A percentile compares a stretch with the other conserved stretches of the same genome.
Evolutionary conservation across 2,329 filamentous ascomycete species (phyloP).

Genomic region (Aspergillus terreus): DNA sequence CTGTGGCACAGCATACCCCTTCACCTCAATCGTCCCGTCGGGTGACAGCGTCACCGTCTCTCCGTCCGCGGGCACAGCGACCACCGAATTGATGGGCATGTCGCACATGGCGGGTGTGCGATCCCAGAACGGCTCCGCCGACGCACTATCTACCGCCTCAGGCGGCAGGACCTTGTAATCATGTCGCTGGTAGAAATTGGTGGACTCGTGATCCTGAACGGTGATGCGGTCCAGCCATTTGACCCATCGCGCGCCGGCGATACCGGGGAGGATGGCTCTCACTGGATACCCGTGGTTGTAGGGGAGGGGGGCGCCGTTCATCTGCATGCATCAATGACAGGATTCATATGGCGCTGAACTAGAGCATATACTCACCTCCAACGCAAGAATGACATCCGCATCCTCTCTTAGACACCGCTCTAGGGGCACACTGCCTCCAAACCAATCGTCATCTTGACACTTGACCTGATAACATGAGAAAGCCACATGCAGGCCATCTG

Average conservation of each 20-base stretch:
- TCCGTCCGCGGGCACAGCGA: constrained; percentile 46
- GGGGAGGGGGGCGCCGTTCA: constrained; percentile 39
- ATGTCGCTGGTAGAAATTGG: constrained; percentile 55
- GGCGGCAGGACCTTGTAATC: constrained; percentile 60
- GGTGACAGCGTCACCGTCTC: constrained; percentile 40
- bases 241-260: constrained; percentile 39
- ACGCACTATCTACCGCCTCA: constrained; percentile 45
- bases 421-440: constrained; percentile 54
- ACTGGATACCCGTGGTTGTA: constrained; percentile 45
- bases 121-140: constrained; percentile 53
- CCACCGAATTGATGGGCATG: constrained; percentile 55
- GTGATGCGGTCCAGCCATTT: constrained; percentile 48
- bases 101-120: constrained; percentile 50
- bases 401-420: constrained; percentile 41
- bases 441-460: constrained; percentile 58
- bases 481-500: constrained; percentile 46
- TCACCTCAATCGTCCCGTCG: constrained; percentile 46
- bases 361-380: constrained; percentile 37
- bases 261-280: constrained; percentile 40
- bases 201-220: constrained; percentile 48
- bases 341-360: too few species aligned
- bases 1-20: constrained; percentile 55
- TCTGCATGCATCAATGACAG: constrained; percentile 46
- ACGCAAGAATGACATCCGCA: constrained; percentile 47
- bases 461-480: constrained; percentile 53